Conservation (phyloP, 2,329 filamentous ascomycete genomes). For the Xylariales sp. region DNA sequence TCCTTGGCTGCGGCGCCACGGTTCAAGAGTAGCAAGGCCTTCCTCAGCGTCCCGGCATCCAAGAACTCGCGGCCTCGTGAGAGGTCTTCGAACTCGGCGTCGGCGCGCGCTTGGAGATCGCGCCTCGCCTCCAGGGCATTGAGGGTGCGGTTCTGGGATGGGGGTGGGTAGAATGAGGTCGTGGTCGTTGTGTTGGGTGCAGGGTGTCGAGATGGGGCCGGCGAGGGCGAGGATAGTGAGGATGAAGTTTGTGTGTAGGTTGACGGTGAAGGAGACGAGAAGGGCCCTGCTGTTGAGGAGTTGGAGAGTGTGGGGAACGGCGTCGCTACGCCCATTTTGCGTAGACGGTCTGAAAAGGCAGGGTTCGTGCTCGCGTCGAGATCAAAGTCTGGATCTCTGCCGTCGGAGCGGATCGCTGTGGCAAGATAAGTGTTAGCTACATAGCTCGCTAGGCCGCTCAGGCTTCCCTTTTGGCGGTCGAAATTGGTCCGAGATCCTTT, state of each 20-base stretch:
- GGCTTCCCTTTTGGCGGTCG: not conserved
- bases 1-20: slow-evolving; percentile 53
- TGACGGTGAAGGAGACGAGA: slow-evolving; percentile 22
- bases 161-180: slow-evolving; percentile 37
- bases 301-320: slow-evolving; percentile 66
- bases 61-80: slow-evolving; percentile 60
- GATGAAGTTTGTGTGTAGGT: slow-evolving; percentile 38
- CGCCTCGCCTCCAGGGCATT: slow-evolving; percentile 62
- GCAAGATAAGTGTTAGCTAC: slow-evolving; percentile 20
- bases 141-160: slow-evolving; percentile 59
- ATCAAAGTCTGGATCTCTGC: slow-evolving; percentile 57
- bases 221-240: slow-evolving; percentile 26
- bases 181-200: slow-evolving; percentile 31
- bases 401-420: slow-evolving; percentile 56
- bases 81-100: slow-evolving; percentile 57
- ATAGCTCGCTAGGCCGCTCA: not conserved
- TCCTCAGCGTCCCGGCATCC: slow-evolving; percentile 59
- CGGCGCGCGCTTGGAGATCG: slow-evolving; percentile 56
- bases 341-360: slow-evolving; percentile 64
- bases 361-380: slow-evolving; percentile 49
- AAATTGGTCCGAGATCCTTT: not conserved
- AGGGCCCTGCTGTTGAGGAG: slow-evolving; percentile 58
- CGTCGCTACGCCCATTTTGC: slow-evolving; percentile 65
- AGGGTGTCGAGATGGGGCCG: slow-evolving; percentile 24
- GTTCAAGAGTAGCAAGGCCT: slow-evolving; percentile 59